phyloP scores from a whole-genome alignment of 192 early-diverging fungal genomes.

The Spinellus fusiger region DNA sequence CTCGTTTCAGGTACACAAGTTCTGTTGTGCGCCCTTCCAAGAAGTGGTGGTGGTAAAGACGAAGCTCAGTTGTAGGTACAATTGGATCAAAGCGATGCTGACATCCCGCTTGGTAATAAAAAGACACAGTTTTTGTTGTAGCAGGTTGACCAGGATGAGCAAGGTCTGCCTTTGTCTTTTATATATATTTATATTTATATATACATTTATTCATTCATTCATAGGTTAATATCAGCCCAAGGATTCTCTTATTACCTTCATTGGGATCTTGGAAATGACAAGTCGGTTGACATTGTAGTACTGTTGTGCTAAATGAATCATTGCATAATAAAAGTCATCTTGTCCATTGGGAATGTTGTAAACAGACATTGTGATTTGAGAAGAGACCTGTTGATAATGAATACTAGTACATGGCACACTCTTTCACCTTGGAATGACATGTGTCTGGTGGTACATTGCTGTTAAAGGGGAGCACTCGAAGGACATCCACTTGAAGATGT shows the following conservation, averaged over 20 bases:
- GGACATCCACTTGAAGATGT: constrained; percentile 12
- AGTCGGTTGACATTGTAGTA: constrained; percentile 15
- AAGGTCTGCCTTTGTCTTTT: not conserved
- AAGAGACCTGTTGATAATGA: not conserved
- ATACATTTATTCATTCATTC: no score
- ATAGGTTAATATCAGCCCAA: no score
- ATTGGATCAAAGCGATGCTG: constrained; percentile 7
- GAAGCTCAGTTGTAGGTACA: not conserved
- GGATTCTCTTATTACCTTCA: constrained; percentile 15
- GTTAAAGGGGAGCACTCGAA: constrained; percentile 1
- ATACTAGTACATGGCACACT: not conserved
- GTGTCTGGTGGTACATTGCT: not conserved
- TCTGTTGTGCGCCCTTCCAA: constrained; percentile 1
- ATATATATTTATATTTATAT: no score
- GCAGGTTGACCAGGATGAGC: not conserved
- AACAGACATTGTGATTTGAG: constrained; percentile 10
- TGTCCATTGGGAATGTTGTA: constrained; percentile 15
- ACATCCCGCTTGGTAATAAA: constrained; percentile 7
- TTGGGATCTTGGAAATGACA: constrained; percentile 12
- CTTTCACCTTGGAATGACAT: no score
- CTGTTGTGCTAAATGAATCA: constrained; percentile 9
- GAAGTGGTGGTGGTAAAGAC: constrained; percentile 3
- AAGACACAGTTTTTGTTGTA: constrained; percentile 2
- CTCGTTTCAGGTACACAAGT: constrained; percentile 11
- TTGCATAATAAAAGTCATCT: constrained; percentile 4